Percentiles rank a stretch among this genome's conserved stretches.
Evolutionary conservation across 2,329 filamentous ascomycete species (phyloP).

Genomic region (Uncinocarpus reesii): DNA sequence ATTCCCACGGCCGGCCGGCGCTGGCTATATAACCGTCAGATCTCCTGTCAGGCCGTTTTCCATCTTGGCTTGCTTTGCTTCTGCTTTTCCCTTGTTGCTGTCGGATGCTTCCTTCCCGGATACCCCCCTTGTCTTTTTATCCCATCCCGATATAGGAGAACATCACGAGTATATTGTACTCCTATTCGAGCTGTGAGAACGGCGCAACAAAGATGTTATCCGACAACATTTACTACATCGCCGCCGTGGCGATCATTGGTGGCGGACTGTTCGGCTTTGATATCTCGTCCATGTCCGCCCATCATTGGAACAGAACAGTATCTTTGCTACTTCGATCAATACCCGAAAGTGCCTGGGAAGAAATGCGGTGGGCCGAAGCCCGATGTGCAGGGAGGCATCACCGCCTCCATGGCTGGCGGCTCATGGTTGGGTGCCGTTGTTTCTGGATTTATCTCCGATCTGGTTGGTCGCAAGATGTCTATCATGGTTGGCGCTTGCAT

Average conservation of each 20-base stretch:
- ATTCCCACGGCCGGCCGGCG: neutral
- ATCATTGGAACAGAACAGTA: conserved; percentile 59
- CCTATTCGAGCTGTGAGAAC: too few relatives aligned
- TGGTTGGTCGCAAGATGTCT: conserved; percentile 33
- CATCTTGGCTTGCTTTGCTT: neutral
- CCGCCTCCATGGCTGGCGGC: conserved; percentile 59
- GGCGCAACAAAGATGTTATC: conserved; percentile 1
- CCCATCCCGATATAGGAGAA: neutral
- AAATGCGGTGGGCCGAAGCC: conserved; percentile 41
- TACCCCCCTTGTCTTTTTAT: neutral
- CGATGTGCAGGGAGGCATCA: conserved; percentile 49
- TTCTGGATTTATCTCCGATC: conserved; percentile 30
- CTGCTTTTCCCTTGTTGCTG: neutral
- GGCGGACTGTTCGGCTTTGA: conserved; percentile 69
- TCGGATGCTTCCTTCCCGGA: neutral
- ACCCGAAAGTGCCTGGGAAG: conserved; percentile 25
- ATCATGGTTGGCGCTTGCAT: conserved; percentile 46
- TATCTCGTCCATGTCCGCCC: conserved; percentile 62
- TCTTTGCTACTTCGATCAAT: conserved; percentile 59
- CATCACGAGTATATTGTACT: neutral
- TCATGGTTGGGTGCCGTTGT: conserved; percentile 53
- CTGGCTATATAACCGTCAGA: neutral
- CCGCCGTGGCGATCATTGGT: conserved; percentile 51
- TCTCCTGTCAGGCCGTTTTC: neutral
- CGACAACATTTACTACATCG: conserved; percentile 48